phyloP scores from a whole-genome alignment of 306 rosid genomes.

The Bauhinia variegata region DNA sequence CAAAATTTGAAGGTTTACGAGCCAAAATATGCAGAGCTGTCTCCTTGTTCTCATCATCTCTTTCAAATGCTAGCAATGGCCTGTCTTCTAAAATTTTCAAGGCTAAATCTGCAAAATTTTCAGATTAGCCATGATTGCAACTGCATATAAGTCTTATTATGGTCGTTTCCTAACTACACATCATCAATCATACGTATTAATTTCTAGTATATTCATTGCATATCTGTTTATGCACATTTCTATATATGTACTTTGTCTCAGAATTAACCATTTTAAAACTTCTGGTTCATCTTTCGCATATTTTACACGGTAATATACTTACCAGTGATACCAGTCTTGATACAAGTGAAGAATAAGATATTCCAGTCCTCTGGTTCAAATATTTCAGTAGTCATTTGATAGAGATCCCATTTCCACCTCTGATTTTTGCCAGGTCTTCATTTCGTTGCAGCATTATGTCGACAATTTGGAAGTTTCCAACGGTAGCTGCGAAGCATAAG shows the following conservation, averaged over 20 bases:
- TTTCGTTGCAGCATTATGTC: background rate
- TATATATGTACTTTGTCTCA: background rate
- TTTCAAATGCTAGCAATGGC: background rate
- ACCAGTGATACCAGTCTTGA: background rate
- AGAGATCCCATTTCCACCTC: background rate
- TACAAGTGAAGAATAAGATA: background rate
- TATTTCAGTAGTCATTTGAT: too few species aligned
- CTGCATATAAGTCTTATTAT: too few species aligned
- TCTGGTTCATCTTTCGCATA: too few species aligned
- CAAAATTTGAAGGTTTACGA: background rate
- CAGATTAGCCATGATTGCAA: background rate
- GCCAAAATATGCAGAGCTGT: constrained; percentile 2
- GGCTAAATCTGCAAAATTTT: background rate
- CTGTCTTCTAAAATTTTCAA: background rate
- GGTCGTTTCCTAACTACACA: too few species aligned
- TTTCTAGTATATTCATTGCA: too few species aligned
- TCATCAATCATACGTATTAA: too few species aligned
- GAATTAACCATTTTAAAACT: background rate
- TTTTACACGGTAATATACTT: background rate
- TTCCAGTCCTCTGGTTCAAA: background rate
- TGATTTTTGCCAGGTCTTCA: background rate
- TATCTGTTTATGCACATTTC: too few species aligned
- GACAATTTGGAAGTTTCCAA: background rate
- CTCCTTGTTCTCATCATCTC: background rate
- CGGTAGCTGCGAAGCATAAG: background rate